Base-by-base conservation (phyloP, 345 rosid genomes). In the Bruguiera gymnorhiza region DNA sequence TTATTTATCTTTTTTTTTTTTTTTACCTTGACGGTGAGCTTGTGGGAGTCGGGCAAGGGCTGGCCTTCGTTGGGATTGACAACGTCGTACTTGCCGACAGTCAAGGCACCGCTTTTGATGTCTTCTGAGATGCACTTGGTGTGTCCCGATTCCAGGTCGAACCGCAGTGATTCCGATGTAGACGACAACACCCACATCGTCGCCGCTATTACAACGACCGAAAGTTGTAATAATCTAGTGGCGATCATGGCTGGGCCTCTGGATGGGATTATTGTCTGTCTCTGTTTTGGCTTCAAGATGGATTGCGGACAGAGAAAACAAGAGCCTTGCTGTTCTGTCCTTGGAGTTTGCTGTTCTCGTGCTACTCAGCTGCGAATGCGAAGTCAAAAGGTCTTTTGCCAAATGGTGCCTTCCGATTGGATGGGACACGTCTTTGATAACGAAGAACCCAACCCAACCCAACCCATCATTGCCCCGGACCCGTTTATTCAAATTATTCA, bases 71-170 rank as follows among this genome's bases (percentile, higher is more conserved):
- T 70, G 6, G 84, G 90, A 56, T 90, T 95, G 20, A 89, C 85
- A 74, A 95, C 72, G 86, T 54, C 57, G 83, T 90, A 95, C 78
- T 92, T 92, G 1, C 99, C 98, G 69, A 95, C 96, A 37, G 90
- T 83, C 98, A 95, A 83, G 19, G 99, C 75, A 70, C 84, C 86
- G 89, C 81, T 84, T 70, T 85, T 86, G 72, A 95, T 85, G 80
- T 95, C 99, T 53, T 95, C 98, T 23, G 94, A 70, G 75, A 95
- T 89, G 79, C 99, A 95, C 68, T 89, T 95, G 6, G 96, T 87
- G 66, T 83, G 92, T 6, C 89, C 91, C 46, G 99, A 90, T 61
- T 75, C 82, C 58, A 95, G 19, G 54, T 95, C 97, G 84, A 95
- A 92, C 24, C 92, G 90, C 3, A 95, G 74, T 0, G 96, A 86